Conservation (phyloP, 208 protist species). For the Trypanosoma cruzi region DNA sequence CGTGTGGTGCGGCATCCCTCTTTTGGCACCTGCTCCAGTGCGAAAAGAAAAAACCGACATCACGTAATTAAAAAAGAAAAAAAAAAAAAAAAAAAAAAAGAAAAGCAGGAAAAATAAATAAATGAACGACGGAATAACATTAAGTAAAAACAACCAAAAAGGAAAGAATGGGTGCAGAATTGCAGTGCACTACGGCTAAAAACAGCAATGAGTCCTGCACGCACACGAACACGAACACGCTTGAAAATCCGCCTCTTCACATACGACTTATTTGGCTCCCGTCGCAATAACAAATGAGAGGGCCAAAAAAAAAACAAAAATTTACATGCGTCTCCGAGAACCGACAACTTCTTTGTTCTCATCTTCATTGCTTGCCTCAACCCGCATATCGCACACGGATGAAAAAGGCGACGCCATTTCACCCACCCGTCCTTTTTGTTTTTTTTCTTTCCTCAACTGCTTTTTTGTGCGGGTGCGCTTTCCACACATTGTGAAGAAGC, state of each 20-base stretch:
- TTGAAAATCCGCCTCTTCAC: not conserved
- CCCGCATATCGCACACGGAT: not conserved
- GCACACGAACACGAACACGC: not conserved
- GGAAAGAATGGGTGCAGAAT: not conserved
- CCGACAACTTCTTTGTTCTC: not conserved
- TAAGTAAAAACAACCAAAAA: not conserved
- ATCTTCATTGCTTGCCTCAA: not conserved
- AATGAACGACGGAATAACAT: not conserved
- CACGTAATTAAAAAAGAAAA: slow-evolving; percentile 7
- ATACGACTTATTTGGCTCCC: not conserved
- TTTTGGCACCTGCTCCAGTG: not conserved
- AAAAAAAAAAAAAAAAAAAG: slow-evolving; percentile 1
- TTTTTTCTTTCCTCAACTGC: not conserved
- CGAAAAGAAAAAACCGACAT: not conserved
- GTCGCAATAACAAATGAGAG: not conserved
- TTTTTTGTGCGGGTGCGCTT: not conserved
- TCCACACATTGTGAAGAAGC: not conserved
- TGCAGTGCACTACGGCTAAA: not conserved
- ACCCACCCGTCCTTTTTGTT: too few relatives aligned
- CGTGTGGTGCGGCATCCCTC: slow-evolving; percentile 56
- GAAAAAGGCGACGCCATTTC: not conserved
- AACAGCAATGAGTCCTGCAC: not conserved
- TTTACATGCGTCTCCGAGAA: not conserved
- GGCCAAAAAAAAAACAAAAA: slow-evolving; percentile 4
- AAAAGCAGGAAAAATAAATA: not conserved